phyloP scores from a whole-genome alignment of 2,329 filamentous ascomycete species.

The Dactylellina cionopaga region DNA sequence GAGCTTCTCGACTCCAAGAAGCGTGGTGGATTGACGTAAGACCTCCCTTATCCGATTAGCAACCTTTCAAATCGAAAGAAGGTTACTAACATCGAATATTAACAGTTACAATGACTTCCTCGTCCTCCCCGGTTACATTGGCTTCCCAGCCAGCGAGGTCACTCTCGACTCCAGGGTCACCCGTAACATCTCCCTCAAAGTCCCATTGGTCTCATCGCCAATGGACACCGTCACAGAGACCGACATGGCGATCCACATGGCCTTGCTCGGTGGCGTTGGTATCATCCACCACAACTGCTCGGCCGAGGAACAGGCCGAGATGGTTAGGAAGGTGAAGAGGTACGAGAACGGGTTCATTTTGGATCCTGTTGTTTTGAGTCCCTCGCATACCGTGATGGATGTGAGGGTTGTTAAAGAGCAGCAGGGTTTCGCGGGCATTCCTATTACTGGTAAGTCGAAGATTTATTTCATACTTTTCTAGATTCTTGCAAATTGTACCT shows the following conservation, averaged over 20 bases:
- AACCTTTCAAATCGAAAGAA: not conserved
- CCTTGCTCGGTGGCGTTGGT: conserved; percentile 84
- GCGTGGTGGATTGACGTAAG: conserved; percentile 92
- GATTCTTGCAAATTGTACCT: conserved; percentile 39
- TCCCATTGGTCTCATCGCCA: conserved; percentile 94
- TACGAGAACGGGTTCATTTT: conserved; percentile 99
- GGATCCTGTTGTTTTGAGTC: conserved; percentile 90
- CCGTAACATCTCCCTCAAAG: conserved; percentile 94
- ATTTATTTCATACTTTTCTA: conserved; percentile 53
- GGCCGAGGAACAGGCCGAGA: conserved; percentile 95
- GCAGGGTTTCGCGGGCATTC: conserved; percentile 98
- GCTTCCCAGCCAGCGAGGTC: conserved; percentile 92
- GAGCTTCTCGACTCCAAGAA: conserved; percentile 89
- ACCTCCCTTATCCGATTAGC: not conserved
- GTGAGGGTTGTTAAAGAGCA: conserved; percentile 93
- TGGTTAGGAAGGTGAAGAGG: conserved; percentile 98
- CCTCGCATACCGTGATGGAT: conserved; percentile 87
- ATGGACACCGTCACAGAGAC: conserved; percentile 99
- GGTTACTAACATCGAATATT: not conserved
- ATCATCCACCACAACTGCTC: conserved; percentile 99
- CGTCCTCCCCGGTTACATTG: conserved; percentile 95
- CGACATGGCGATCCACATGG: conserved; percentile 99
- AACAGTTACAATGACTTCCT: conserved; percentile 83
- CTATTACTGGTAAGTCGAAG: conserved; percentile 95
- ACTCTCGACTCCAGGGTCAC: conserved; percentile 89